phyloP scores from a whole-genome alignment of 192 early-diverging fungal species.

The Gigaspora rosea region DNA sequence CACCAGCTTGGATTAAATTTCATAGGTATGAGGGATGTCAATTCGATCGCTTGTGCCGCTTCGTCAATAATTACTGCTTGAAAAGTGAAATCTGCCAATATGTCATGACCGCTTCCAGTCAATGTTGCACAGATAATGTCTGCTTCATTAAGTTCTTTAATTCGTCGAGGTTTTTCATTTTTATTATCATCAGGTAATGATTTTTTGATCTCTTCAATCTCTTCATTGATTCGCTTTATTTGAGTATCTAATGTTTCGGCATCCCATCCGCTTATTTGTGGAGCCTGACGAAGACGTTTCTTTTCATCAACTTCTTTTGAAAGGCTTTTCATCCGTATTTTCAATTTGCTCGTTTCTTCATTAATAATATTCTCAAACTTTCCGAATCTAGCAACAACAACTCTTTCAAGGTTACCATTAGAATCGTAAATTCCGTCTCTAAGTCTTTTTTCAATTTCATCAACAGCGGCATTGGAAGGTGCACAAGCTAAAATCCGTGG shows the following conservation, averaged over 20 bases:
- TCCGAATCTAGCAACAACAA: conserved; percentile 85
- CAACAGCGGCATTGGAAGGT: conserved; percentile 95
- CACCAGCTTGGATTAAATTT: conserved; percentile 78
- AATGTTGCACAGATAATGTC: conserved; percentile 88
- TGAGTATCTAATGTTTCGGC: conserved; percentile 33
- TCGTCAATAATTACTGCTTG: conserved; percentile 92
- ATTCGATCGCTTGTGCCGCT: conserved; percentile 91
- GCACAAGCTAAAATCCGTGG: conserved; percentile 81
- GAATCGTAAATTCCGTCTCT: conserved; percentile 70
- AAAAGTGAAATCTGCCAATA: conserved; percentile 62
- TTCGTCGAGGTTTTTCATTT: background rate
- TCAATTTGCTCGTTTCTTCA: conserved; percentile 42
- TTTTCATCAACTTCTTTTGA: conserved; percentile 34
- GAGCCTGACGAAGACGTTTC: conserved; percentile 43
- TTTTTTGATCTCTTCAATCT: conserved; percentile 38
- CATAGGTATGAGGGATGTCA: conserved; percentile 85
- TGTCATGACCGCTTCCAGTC: conserved; percentile 84
- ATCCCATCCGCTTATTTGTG: conserved; percentile 40
- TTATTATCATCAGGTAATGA: conserved; percentile 33
- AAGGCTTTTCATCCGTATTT: conserved; percentile 37
- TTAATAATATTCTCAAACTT: conserved; percentile 67
- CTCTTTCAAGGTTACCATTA: conserved; percentile 57
- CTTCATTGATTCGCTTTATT: conserved; percentile 46
- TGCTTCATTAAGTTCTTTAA: conserved; percentile 64
- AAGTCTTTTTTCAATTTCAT: conserved; percentile 90